phyloP scores from a whole-genome alignment of 2,329 filamentous ascomycete genomes.

The Biscogniauxia sp. region DNA sequence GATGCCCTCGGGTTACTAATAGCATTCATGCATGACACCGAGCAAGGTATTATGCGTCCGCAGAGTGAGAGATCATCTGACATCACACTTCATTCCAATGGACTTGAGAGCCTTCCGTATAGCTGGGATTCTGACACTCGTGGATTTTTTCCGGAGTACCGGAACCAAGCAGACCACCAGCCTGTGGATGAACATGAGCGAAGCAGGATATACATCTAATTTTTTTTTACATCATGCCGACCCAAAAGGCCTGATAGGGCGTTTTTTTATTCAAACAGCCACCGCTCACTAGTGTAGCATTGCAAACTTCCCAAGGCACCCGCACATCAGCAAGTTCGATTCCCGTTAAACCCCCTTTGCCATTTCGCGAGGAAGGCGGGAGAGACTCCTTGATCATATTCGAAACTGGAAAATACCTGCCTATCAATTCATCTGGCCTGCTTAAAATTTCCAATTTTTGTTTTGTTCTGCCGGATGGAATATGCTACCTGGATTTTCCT shows the following conservation, averaged over 20 bases:
- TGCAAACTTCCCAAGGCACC: not conserved
- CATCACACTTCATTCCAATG: slow-evolving; percentile 20
- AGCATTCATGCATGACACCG: not conserved
- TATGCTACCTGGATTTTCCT: too few species aligned
- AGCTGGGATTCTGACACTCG: slow-evolving; percentile 20
- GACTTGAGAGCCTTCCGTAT: slow-evolving; percentile 20
- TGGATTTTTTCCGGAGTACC: slow-evolving; percentile 11
- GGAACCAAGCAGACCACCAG: not conserved
- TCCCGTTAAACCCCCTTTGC: not conserved
- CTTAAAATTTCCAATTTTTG: too few species aligned
- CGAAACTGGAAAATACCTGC: too few species aligned
- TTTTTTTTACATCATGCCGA: not conserved
- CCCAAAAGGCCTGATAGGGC: too few species aligned
- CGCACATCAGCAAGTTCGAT: not conserved
- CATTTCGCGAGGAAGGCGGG: not conserved
- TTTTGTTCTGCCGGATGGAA: too few species aligned
- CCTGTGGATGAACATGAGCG: not conserved
- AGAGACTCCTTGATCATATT: too few species aligned
- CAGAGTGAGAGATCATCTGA: slow-evolving; percentile 24
- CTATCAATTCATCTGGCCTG: too few species aligned
- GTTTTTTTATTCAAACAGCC: not conserved
- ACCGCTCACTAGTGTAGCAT: not conserved
- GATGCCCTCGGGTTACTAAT: not conserved
- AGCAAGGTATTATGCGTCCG: slow-evolving; percentile 6
- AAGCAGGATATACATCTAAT: not conserved